Conservation (phyloP, 257 asterid species). For the Prunella vulgaris region DNA sequence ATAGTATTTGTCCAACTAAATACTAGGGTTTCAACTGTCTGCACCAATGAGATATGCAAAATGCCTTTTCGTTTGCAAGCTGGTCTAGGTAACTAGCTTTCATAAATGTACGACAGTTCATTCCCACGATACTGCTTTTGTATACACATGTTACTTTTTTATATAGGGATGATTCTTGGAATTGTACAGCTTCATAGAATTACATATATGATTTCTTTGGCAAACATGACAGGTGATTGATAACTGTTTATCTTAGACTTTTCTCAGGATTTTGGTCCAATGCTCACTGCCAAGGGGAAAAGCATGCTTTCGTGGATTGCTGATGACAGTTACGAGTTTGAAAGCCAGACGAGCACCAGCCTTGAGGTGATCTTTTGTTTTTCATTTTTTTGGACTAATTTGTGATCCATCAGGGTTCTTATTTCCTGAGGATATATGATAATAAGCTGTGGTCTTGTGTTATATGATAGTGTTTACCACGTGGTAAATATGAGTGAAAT, state of each 20-base stretch:
- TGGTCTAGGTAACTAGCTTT: not conserved
- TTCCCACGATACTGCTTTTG: not conserved
- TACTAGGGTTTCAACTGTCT: too few relatives aligned
- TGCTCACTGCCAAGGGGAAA: conserved; percentile 72
- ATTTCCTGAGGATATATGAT: not conserved
- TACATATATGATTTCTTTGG: conserved; percentile 4
- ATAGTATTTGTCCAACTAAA: too few relatives aligned
- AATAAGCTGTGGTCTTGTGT: not conserved
- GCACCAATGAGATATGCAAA: too few relatives aligned
- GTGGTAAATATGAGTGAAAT: not conserved
- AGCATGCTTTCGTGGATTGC: conserved; percentile 56
- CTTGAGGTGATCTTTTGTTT: conserved; percentile 48
- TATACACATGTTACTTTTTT: not conserved
- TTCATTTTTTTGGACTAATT: not conserved
- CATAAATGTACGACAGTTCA: not conserved
- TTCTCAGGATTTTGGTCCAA: conserved; percentile 55
- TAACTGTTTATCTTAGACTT: conserved; percentile 42
- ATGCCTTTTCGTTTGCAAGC: not conserved
- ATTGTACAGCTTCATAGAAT: conserved; percentile 1
- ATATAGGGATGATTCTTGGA: not conserved
- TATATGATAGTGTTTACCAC: too few relatives aligned
- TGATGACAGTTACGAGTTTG: conserved; percentile 67
- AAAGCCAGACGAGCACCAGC: conserved; percentile 43
- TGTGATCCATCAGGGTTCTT: conserved; percentile 8
- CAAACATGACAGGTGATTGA: conserved; percentile 20